Percentiles rank a stretch among this genome's conserved stretches.
Conservation (phyloP, 257 asterid genomes). For the Plectranthus barbatus region DNA sequence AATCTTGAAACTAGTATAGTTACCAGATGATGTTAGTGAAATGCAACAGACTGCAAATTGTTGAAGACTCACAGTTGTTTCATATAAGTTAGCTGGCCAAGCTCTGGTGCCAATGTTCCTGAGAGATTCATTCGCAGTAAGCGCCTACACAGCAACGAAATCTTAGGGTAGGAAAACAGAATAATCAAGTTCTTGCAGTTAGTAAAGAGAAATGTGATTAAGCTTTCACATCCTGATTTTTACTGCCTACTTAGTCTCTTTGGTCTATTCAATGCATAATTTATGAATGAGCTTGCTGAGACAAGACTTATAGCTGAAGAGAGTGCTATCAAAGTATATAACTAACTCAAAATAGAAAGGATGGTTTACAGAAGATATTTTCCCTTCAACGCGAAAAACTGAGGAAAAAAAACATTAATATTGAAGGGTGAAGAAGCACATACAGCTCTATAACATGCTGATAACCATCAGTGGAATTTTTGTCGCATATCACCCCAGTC, state of each 20-base stretch:
- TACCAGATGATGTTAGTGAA: not conserved
- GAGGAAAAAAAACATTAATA: too few species aligned
- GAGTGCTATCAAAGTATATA: not conserved
- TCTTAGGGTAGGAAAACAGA: too few species aligned
- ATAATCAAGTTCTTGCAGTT: too few species aligned
- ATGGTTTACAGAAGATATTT: too few species aligned
- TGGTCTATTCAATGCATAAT: not conserved
- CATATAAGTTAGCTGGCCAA: constrained; percentile 30
- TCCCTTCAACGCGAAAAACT: too few species aligned
- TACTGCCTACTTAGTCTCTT: too few species aligned
- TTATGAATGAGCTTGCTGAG: not conserved
- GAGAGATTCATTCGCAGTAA: constrained; percentile 26
- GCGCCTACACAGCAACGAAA: constrained; percentile 23
- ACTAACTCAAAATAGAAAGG: too few species aligned
- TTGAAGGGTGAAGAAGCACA: not conserved
- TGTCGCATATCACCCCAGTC: constrained; percentile 26
- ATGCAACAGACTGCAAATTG: not conserved
- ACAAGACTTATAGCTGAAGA: not conserved
- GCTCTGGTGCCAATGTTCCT: constrained; percentile 42
- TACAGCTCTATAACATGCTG: constrained; percentile 36
- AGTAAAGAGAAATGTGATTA: too few species aligned
- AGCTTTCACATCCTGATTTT: too few species aligned
- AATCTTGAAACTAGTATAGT: not conserved
- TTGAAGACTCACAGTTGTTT: constrained; percentile 27
- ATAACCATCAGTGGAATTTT: constrained; percentile 23